Base-by-base conservation (phyloP, 768 basidiomycete genomes). In the Psilocybe azurescens region DNA sequence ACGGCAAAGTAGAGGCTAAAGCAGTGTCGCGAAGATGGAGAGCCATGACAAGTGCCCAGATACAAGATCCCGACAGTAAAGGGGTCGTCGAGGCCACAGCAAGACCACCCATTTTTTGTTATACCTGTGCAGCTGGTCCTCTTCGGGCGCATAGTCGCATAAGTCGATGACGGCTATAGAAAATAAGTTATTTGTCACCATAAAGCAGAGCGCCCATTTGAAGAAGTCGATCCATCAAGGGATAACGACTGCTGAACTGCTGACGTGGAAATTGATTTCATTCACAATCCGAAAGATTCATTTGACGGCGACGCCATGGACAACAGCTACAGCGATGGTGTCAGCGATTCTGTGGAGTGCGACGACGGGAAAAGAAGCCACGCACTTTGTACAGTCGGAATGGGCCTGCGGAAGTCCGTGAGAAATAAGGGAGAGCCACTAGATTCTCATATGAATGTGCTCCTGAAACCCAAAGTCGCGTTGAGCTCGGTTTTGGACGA, bases 231-330 rank as follows among this genome's bases (percentile, higher is more conserved):
- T 56, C 7, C 20, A 33, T 9, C 32, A 53, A 36, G 52, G 33
- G 5, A 38, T 53, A 14, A 74, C 67, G 55, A 24, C 2, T 24
- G 24, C 24, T 24, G 24, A 24, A 24, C 24, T 24, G 24, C 24
- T 24, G 24, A 24, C 24, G 24, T 24, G 24, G 24, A 24, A 24
- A 24, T 24, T 24, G 24, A 24, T 70, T n/a, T 64, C 55, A 18
- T 59, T n/a, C 24, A 64, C 29, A 16, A 56, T 20, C 48, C 62
- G 3, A 66, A 66, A 3, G 20, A 30, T 3, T 9, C 46, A 1
- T 68, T 67, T 50, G 6, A 18, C n/a, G 24, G 24, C 24, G 56
- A 68, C 4, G 67, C 63, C 10, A 71, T 70, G 70, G 74, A 70
- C 44, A 67, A 72, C 18, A 63, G 46, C 32, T 75, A 76, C 30